Evolutionary conservation across 164 flowering plant species (phyloP).

Genomic region (Dillenia suffruticosa): DNA sequence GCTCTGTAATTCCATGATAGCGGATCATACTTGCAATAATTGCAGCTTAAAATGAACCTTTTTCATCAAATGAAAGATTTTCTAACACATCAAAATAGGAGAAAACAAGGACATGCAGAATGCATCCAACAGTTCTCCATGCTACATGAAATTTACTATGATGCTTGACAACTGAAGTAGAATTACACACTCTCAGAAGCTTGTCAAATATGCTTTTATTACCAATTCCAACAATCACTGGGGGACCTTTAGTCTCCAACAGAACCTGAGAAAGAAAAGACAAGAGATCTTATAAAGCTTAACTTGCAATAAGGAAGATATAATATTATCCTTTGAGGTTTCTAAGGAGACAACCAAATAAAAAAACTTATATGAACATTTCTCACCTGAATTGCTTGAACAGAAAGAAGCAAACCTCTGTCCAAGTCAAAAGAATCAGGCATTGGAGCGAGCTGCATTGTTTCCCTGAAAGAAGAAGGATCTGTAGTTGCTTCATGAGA

Average conservation of each 20-base stretch:
- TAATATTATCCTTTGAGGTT: background rate
- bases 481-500: conserved; percentile 88
- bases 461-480: conserved; percentile 80
- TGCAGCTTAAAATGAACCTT: too few relatives aligned
- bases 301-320: conserved; percentile 1
- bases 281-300: conserved; percentile 6
- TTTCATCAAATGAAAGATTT: too few relatives aligned
- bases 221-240: conserved; percentile 98
- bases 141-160: too few relatives aligned
- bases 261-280: conserved; percentile 64
- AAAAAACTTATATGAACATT: conserved; percentile 1
- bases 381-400: conserved; percentile 93
- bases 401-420: conserved; percentile 93
- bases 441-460: conserved; percentile 85
- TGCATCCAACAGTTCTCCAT: too few relatives aligned
- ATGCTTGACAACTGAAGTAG: too few relatives aligned
- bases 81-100: too few relatives aligned
- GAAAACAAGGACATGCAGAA: too few relatives aligned
- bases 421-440: conserved; percentile 96
- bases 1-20: too few relatives aligned
- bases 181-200: too few relatives aligned
- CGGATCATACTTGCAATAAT: too few relatives aligned
- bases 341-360: background rate
- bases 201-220: conserved; percentile 9
- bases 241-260: conserved; percentile 91